Evolutionary conservation across 2,329 filamentous ascomycete genomes (phyloP), one percentile per base, ranked within the genome.

Genomic region (Chaetomiaceae sp.): DNA sequence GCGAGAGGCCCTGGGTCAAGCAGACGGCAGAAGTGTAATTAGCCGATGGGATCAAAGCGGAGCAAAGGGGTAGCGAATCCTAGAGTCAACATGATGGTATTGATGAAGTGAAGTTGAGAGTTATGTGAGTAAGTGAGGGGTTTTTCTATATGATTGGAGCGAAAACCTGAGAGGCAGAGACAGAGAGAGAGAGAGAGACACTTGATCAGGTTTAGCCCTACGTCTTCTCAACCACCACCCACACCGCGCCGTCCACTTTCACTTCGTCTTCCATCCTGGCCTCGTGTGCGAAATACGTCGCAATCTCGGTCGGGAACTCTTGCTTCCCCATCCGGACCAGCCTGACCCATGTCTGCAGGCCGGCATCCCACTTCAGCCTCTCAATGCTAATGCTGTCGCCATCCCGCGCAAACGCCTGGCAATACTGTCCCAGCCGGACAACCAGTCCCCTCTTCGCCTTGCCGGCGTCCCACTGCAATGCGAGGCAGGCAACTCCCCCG

Each of bases 1-100:
- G 73, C 1, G 78, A 75, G 2, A 80, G 57, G 33, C 68, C 65
- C 49, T 73, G 67, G 0, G 73, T 75, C 9, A 82, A 62, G 56
- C 70, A 75, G 9, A 73, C 69, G 3, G 80, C 77, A 5, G 79
- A 73, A 0, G 76, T 81, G 61, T 80, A n/a, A n/a, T n/a, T n/a
- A 79, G 9, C 79, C 78, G 10, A 75, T 67, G 2, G 78, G 75
- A 47, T 78, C 80, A 16, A 74, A 65, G 44, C 65, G 71, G 13
- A 53, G 55, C 13, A 62, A 60, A 5, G 64, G 63, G 21, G 61
- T 68, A 18, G 67, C 3, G 68, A 65, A 1, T 20, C 18, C 20
- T 4, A 73, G 72, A 0, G 65, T 69, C 18, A 74, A 53, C 72
- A 75, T 74, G 14, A 27, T 14, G 40, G n/a, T n/a, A 43, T 33